Evolutionary conservation across 2,329 filamentous ascomycete species (phyloP).

Genomic region (Colletotrichum plurivorum): DNA sequence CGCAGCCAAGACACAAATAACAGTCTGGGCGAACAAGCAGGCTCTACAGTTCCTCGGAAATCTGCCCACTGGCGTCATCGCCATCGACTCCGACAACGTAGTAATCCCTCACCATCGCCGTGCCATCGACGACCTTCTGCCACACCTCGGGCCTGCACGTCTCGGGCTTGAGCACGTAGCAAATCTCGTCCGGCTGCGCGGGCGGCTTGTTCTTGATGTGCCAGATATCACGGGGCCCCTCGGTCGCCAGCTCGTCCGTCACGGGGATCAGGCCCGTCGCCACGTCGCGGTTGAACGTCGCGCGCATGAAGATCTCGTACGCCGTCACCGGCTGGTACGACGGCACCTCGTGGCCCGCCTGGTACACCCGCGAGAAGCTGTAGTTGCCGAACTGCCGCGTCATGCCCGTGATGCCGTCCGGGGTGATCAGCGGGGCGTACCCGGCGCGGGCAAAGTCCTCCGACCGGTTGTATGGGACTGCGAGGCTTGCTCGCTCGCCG

Average conservation of each 20-base stretch:
- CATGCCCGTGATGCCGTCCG: conserved; percentile 75
- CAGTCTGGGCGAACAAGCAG: background rate
- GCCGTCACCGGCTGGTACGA: conserved; percentile 66
- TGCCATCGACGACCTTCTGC: conserved; percentile 62
- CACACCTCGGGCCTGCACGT: conserved; percentile 71
- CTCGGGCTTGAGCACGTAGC: conserved; percentile 69
- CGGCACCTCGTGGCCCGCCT: conserved; percentile 70
- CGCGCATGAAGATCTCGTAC: conserved; percentile 65
- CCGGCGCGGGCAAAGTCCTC: conserved; percentile 70
- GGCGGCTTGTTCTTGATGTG: conserved; percentile 65
- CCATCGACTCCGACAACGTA: conserved; percentile 45
- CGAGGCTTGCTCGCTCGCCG: conserved; percentile 73
- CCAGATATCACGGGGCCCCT: conserved; percentile 50
- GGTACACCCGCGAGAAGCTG: conserved; percentile 71
- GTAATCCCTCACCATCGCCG: conserved; percentile 63
- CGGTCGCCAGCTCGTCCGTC: conserved; percentile 46
- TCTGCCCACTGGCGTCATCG: conserved; percentile 12
- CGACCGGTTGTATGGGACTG: conserved; percentile 58
- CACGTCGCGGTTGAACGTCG: conserved; percentile 64
- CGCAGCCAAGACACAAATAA: background rate
- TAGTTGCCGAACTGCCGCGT: conserved; percentile 79
- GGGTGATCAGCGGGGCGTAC: conserved; percentile 75
- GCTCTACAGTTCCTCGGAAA: conserved; percentile 22
- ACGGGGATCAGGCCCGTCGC: conserved; percentile 65
- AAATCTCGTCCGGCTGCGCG: conserved; percentile 64